These are phyloP conservation scores for Podila epigama DNA, from an alignment of 192 early-diverging fungal species.

Conservation along the genomic window DNA sequence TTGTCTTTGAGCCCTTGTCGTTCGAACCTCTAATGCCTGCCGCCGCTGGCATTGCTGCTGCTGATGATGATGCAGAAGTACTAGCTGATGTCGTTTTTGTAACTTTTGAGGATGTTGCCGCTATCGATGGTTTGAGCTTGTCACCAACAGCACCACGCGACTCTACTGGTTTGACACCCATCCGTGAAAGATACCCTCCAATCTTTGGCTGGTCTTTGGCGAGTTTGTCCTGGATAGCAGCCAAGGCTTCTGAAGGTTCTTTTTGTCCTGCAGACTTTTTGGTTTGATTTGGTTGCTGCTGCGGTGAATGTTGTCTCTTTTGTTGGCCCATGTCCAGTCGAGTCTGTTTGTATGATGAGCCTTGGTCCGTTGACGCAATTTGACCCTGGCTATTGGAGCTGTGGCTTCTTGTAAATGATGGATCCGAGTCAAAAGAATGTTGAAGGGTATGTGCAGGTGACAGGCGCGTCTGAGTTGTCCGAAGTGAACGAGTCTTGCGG, in stretches of 20 bases:
- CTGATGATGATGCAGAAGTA: not conserved
- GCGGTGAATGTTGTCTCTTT: not conserved
- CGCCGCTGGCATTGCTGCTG: not conserved
- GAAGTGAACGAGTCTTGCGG: not conserved
- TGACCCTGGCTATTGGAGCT: not conserved
- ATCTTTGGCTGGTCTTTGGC: constrained; percentile 1
- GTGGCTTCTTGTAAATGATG: not conserved
- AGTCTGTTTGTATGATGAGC: not conserved
- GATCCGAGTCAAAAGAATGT: not conserved
- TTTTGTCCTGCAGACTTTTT: no score
- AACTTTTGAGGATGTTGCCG: not conserved
- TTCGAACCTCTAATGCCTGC: not conserved
- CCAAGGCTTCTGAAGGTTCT: not conserved
- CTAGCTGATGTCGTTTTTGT: not conserved
- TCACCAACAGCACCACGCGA: no score
- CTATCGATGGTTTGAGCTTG: no score
- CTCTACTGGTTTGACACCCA: not conserved
- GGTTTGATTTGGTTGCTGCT: not conserved
- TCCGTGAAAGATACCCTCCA: not conserved
- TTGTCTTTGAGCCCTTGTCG: no score
- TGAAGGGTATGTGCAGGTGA: not conserved
- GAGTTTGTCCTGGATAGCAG: not conserved
- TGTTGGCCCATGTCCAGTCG: not conserved
- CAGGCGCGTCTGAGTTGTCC: not conserved
- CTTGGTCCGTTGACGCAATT: not conserved